Base-by-base conservation (phyloP, 805 yeast genomes). In the Ogataea angusta region DNA sequence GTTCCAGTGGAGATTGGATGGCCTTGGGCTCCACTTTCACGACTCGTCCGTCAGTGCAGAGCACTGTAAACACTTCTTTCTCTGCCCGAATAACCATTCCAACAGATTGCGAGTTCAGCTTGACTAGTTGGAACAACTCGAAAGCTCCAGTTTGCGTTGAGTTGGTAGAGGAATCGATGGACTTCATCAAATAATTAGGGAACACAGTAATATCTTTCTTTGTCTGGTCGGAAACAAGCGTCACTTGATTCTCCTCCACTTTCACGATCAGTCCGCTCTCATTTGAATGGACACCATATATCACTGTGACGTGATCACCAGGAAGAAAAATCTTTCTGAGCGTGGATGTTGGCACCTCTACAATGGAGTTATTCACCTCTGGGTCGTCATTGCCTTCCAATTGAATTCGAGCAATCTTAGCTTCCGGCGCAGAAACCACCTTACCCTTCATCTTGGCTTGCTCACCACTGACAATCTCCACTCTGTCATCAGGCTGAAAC, bases 251-350 rank as follows among this genome's bases (percentile, higher is more conserved):
- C 36, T 82, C 85, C 38, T 77, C 76, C 17, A 87, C 78, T 51
- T 80, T 75, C 30, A 93, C 89, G 36, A 93, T 95, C 67, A 93
- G 74, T 67, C 99, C 99, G 25, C 96, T 88, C 57, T 90, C 96
- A 56, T 91, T 96, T 38, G 80, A 72, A 62, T 87, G 95, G 57
- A 85, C 88, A 59, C 99, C 99, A 57, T 82, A 86, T 27, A 85
- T 76, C 23, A 91, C 93, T 43, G 95, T 82, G 16, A 93, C 96
- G 62, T 93, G 97, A 62, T 91, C 98, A 72, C 99, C 99, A 30
- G 87, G 80, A 38, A 75, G 66, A 64, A 91, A 91, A 40, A 85
- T 79, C 61, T 93, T 93, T 59, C 97, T 78, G 56, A 93, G 70
- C 47, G 87, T 82, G 31, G 76, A 73, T 3, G 83, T 75, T 24